Evolutionary conservation across 2,329 filamentous ascomycete genomes (phyloP), one percentile per base, ranked within the genome.

Genomic region (Apiospora saccharicola): DNA sequence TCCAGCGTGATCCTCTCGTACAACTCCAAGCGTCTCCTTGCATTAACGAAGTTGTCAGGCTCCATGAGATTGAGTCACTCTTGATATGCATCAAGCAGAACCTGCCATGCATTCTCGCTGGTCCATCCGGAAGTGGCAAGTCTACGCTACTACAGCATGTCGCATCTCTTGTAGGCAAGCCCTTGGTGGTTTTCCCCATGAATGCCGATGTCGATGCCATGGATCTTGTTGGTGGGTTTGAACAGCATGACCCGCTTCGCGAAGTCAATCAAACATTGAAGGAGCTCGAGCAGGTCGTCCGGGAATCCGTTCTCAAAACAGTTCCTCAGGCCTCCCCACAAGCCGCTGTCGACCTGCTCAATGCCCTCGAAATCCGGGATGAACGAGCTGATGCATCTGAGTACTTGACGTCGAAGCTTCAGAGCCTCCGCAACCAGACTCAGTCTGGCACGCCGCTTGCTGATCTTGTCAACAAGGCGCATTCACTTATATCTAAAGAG

Each of bases 121-220:
- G 97, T 0, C 85, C 93, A 1, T 93, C 96, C 0, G 96, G 95
- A 0, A 92, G 91, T 75, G 96, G 96, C 41, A 99, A 99, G 82
- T 96, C 94, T 1, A 89, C 90, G 6, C 86, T 98, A 6, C 85
- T 99, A 19, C 89, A 92, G 73, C 92, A 96, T 75, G 87, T 98
- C 41, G 95, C 96, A n/a, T 91, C 93, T 16, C 84, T 93, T 34
- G 90, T 90, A 57, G 96, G 96, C 34, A 92, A 92, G 71, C 87
- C 90, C 1, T 85, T 98, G 4, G 89, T 95, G 44, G 93, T 94
- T 22, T 94, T 98, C 77, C 91, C 95, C 0, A 90, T 99, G 83
- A 99, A 98, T 79, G 92, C 95, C 8, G 97, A 99, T 77, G 93
- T 98, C 64, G 96, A 99, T 81, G 95, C 96, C 0, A 98, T 98